A percentile compares a stretch with the other conserved stretches of the same genome.
Conservation (phyloP, 2,329 filamentous ascomycete genomes). For the Aureobasidium subglaciale region DNA sequence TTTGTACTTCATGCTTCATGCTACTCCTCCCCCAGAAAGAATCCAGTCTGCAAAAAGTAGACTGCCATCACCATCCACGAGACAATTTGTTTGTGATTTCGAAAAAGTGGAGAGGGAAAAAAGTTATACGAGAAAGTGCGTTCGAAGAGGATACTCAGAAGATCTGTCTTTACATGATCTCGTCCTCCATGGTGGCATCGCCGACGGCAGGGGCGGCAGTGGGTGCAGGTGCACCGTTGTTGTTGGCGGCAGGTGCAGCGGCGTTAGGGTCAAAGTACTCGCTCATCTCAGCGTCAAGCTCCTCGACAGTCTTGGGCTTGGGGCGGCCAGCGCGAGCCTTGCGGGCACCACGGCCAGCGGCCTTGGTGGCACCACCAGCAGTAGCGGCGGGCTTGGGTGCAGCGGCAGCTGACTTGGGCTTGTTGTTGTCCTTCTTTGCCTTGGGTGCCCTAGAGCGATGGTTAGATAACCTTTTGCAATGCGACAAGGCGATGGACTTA, state of each 20-base stretch:
- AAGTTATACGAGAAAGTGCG: not conserved
- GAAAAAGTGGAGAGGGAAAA: not conserved
- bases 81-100: not conserved
- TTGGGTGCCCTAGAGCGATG: conserved; percentile 25
- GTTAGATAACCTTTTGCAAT: conserved; percentile 18
- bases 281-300: conserved; percentile 94
- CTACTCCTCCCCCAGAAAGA: not conserved
- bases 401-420: conserved; percentile 20
- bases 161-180: conserved; percentile 41
- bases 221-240: conserved; percentile 34
- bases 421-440: conserved; percentile 26
- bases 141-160: not conserved
- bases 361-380: conserved; percentile 55
- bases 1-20: not conserved
- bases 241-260: conserved; percentile 36
- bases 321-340: conserved; percentile 57
- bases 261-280: conserved; percentile 69
- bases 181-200: conserved; percentile 48
- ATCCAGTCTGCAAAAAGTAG: not conserved
- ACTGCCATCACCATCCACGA: not conserved
- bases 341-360: conserved; percentile 42
- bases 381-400: conserved; percentile 56
- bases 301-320: conserved; percentile 84
- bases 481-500: conserved; percentile 38
- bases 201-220: conserved; percentile 42